These are phyloP conservation scores for Panicum virgatum DNA, from an alignment of 202 grass and related monocot genomes.

Conservation along the genomic window DNA sequence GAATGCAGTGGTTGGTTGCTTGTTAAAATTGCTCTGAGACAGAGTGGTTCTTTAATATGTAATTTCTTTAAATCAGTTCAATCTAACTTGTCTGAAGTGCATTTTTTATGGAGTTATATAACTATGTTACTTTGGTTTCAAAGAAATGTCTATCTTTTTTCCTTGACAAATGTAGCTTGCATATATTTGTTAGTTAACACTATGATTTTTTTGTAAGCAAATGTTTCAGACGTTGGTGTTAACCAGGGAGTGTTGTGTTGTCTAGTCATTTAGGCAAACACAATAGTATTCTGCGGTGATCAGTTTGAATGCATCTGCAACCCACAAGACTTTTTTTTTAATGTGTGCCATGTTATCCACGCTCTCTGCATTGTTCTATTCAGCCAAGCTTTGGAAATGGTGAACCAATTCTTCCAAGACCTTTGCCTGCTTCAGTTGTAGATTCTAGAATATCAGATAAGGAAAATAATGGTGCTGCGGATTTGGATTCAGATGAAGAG, in stretches of 20 bases:
- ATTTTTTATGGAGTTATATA: background rate
- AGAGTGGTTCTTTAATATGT: background rate
- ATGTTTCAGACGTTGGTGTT: background rate
- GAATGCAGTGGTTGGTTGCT: conserved; percentile 9
- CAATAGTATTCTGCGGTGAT: background rate
- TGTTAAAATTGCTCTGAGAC: conserved; percentile 7
- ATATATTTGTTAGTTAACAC: background rate
- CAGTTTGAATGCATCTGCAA: background rate
- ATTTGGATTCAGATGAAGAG: conserved; percentile 51
- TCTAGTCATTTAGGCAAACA: background rate
- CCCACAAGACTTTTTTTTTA: conserved; percentile 11
- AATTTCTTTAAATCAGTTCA: conserved; percentile 16
- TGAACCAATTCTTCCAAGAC: conserved; percentile 80
- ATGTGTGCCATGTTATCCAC: background rate
- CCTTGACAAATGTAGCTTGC: background rate
- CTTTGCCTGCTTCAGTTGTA: conserved; percentile 83
- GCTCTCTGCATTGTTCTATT: conserved; percentile 13
- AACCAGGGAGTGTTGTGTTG: background rate
- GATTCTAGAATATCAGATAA: conserved; percentile 61
- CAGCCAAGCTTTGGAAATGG: conserved; percentile 86
- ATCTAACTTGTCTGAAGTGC: background rate
- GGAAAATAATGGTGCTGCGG: conserved; percentile 38
- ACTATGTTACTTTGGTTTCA: background rate
- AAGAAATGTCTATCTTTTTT: background rate
- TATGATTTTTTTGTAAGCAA: background rate